These are phyloP conservation scores for Fusarium concolor DNA, from an alignment of 2,329 filamentous ascomycete genomes.

Conservation along the genomic window DNA sequence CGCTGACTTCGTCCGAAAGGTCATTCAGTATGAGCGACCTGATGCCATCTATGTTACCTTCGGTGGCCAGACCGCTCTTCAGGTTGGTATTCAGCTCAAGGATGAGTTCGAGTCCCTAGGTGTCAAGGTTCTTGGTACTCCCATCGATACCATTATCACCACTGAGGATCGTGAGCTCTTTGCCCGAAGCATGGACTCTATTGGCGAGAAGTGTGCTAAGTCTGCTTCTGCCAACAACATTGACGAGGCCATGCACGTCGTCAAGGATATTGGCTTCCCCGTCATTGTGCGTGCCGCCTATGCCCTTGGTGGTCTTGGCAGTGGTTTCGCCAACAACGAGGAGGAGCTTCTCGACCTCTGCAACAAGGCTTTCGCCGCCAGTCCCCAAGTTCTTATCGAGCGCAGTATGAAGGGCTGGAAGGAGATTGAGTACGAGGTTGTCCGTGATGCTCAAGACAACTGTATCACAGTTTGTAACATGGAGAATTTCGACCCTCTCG, in stretches of 20 bases:
- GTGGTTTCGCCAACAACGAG: constrained; percentile 93
- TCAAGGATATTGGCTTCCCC: constrained; percentile 92
- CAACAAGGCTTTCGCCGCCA: constrained; percentile 93
- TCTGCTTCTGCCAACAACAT: constrained; percentile 91
- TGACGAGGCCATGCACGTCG: constrained; percentile 88
- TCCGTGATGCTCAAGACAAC: constrained; percentile 94
- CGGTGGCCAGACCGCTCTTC: constrained; percentile 95
- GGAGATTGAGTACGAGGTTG: constrained; percentile 98
- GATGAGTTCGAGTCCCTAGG: constrained; percentile 95
- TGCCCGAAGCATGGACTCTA: constrained; percentile 97
- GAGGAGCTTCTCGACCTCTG: constrained; percentile 86
- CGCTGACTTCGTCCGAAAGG: constrained; percentile 96
- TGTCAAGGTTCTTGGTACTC: constrained; percentile 93
- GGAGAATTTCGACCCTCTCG: constrained; percentile 99
- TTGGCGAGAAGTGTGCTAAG: constrained; percentile 97
- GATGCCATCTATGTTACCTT: constrained; percentile 99
- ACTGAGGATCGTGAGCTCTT: constrained; percentile 98
- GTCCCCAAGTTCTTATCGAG: constrained; percentile 96
- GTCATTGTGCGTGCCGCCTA: constrained; percentile 98
- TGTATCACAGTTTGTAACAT: constrained; percentile 99
- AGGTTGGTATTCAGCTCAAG: constrained; percentile 96
- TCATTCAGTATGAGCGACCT: constrained; percentile 92
- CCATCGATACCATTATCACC: constrained; percentile 97
- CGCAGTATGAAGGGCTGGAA: constrained; percentile 99
- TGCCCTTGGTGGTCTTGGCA: constrained; percentile 92